Base-by-base conservation (phyloP, 2,329 filamentous ascomycete species). In the Plectosphaerella plurivora region DNA sequence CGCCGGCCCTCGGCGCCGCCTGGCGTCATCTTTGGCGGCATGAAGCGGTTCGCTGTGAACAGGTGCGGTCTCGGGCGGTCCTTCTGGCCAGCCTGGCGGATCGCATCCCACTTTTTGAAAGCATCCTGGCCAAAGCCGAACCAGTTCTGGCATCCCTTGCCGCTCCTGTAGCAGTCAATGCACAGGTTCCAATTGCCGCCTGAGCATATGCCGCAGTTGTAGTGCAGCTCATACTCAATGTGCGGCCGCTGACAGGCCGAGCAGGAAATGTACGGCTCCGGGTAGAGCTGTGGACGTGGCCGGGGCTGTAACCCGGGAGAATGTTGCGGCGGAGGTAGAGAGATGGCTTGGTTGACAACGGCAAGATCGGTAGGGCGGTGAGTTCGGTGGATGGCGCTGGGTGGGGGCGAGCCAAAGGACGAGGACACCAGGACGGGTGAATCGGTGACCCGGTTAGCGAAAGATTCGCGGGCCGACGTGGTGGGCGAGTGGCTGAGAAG, bases 181-280 rank as follows among this genome's bases (percentile, higher is more conserved):
- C 93, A 97, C 11, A 97, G 74, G 64, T 92, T 87, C 76, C 87
- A 96, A 46, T 82, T 74, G 1, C 89, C 90, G 6, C 77, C 72
- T 15, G 81, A 75, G 67, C 93, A 97, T 48, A 76, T 75, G 2
- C 72, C 68, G 68, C 93, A 97, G 64, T 88, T 88, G 69, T 93
- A 96, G 67, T 97, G 90, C 2, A 96, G 72, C 9, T 90, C 84
- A 60, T 96, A 91, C 65, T 96, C 87, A 37, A 97, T 92, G 55
- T 91, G 81, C 6, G 75, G 62, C 57, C 80, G 87, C 18, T 76
- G 72, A 65, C 93, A 97, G 10, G 82, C 76, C 37, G 84, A 80
- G 65, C 93, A 97, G 9, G 75, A 77, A 49, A 96, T 82, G 1
- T 82, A 83, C 1, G 91, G 90, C 62, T 95, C 90, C 1, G 74